Evolutionary conservation across 2,329 filamentous ascomycete genomes (phyloP), one percentile per base, ranked within the genome.

Genomic region (Echinosphaeria canescens): DNA sequence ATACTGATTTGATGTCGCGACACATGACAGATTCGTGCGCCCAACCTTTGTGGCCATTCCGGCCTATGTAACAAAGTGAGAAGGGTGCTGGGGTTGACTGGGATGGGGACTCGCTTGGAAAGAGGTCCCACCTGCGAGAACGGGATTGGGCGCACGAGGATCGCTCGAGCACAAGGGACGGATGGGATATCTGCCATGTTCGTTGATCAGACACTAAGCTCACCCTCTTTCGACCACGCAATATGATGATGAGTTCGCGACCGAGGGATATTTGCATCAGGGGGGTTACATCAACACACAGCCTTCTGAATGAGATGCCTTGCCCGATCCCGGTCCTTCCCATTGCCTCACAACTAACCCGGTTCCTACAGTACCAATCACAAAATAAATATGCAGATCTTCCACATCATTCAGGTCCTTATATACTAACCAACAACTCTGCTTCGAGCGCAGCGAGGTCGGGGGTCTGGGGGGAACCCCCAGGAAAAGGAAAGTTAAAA

Each of bases 1-100:
- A 5, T 3, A 15, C 4, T 19, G 22, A 16, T 15, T 7, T 18
- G 10, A 14, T 25, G 10, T 36, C 22, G 35, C 22, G 16, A 15
- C 27, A 13, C 5, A 10, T 15, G 24, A 17, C 39, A 82, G 78
- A 49, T 85, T 79, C 44, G 71, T 90, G 42, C 66, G 78, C 45
- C 80, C 81, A 36, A 85, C 78, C 13, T 84, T 71, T 49, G 70
- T 72, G 25, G 63, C 75, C 32, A 70, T 73, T 27, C 81, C 81
- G n/a, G 48, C 54, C 38, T 53, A 62, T 31, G 48, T 59, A 31
- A 59, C 62, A 32, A 64, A 74, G 53, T 73, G 66, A 19, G 43
- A 32, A 25, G 16, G 17, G 22, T 10, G 9, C 6, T 15, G 16
- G 20, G 13, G 15, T 26, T 17, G 14, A 13, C 15, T 8, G 23